Conservation (phyloP, 306 rosid species). For the Astragalus membranaceus region DNA sequence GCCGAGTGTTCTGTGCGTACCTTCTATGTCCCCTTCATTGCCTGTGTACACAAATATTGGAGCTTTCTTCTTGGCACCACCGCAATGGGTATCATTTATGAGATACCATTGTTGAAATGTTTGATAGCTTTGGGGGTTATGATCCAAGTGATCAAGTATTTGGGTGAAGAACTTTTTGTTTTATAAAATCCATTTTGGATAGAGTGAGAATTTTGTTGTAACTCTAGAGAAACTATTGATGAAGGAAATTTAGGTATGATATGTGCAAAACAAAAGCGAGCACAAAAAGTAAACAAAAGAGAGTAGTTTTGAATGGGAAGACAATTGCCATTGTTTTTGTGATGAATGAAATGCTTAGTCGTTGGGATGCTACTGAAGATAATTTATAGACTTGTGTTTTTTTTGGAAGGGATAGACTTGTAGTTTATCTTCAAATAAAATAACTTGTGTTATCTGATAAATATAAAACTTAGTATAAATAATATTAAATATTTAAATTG, state of each 20-base stretch:
- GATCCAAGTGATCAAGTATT: constrained; percentile 76
- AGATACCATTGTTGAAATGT: constrained; percentile 69
- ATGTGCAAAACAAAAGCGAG: constrained; percentile 5
- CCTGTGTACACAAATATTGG: constrained; percentile 90
- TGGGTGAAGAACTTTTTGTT: constrained; percentile 62
- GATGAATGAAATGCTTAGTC: not conserved
- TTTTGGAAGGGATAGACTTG: no score
- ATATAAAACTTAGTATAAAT: no score
- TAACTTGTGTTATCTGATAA: no score
- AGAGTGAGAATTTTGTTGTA: constrained; percentile 21
- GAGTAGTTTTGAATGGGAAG: not conserved
- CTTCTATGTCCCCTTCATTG: constrained; percentile 76
- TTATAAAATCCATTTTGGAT: constrained; percentile 25
- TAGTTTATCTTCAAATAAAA: no score
- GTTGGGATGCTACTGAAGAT: no score
- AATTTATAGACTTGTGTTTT: no score
- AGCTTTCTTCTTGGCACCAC: constrained; percentile 54
- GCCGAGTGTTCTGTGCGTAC: constrained; percentile 76
- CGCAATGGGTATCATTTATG: constrained; percentile 66
- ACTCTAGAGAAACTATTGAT: constrained; percentile 26
- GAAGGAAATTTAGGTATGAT: constrained; percentile 38
- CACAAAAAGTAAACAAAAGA: constrained; percentile 7
- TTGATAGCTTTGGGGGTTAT: constrained; percentile 50
- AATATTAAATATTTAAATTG: no score
- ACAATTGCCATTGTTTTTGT: not conserved